Evolutionary conservation across 1,284 basidiomycete species (phyloP), one percentile per base, ranked within the genome.

Genomic region (Phylloboletellus chloephorus): DNA sequence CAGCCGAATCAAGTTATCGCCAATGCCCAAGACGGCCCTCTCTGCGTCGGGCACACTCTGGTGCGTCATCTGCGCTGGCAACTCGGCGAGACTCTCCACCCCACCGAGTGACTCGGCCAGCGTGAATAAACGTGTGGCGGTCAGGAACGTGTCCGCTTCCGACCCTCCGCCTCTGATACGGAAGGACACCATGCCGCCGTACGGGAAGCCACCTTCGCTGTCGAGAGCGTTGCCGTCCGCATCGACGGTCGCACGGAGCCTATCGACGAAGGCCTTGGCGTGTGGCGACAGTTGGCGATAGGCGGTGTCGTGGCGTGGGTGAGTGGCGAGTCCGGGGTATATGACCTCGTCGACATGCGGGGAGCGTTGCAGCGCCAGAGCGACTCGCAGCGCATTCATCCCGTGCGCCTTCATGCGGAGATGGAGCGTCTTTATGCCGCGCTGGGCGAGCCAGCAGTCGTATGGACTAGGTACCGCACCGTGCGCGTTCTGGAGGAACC

Each of bases 61-160:
- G 58, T 89, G 84, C n/a, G 91, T 93, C 87, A 96, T 93, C 57
- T 71, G 69, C 32, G 79, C 79, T 0, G 89, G 89, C 29, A 86
- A 74, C 65, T 95, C 91, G 6, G 87, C 87, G 37, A 96, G 67
- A 60, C 80, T 85, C 73, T 98, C 94, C 11, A 96, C 89, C 0
- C 93, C 94, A 2, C 94, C 94, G 5, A 97, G 67, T 34, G 79
- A 84, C 71, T 96, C 93, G 3, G 94, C 94, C 12, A 98, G 73
- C 10, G 83, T 79, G 59, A 96, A 94, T 32, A 95, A 60, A 30
- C 76, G 65, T 23, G 83, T 72, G 2, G 74, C 63, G 0, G 76
- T 77, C 40, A 96, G 67, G 69, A 97, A 92, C 50, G 61, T 68
- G 44, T 83, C 75, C 7, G 87, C 82, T 46, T 74, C 73, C 39